Conservation (phyloP, 2,329 filamentous ascomycete species). For the Fusarium algeriense region DNA sequence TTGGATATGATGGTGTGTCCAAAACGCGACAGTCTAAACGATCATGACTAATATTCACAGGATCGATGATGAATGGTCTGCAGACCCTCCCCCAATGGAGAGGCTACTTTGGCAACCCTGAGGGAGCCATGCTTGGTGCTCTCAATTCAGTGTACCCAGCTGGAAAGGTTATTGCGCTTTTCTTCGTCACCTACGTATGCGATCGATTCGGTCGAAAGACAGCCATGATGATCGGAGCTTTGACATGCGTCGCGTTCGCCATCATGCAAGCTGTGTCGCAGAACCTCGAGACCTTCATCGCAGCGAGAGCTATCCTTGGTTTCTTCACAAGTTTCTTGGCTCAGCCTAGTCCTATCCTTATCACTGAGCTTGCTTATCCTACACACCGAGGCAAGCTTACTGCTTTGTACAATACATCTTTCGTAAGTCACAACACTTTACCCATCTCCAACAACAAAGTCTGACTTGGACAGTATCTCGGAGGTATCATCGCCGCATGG, state of each 20-base stretch:
- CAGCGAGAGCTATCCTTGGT: slow-evolving; percentile 50
- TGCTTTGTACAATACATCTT: slow-evolving; percentile 51
- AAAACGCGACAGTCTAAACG: accelerated
- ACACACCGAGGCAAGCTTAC: slow-evolving; percentile 52
- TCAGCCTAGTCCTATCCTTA: slow-evolving; percentile 50
- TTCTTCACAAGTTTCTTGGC: slow-evolving; percentile 49
- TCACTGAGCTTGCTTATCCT: slow-evolving; percentile 53
- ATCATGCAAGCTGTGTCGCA: slow-evolving; percentile 50
- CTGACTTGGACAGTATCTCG: slow-evolving; percentile 39
- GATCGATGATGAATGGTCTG: slow-evolving; percentile 60
- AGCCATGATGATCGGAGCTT: slow-evolving; percentile 52
- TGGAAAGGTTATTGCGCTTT: slow-evolving; percentile 55
- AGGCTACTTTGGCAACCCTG: slow-evolving; percentile 55
- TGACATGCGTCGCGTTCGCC: slow-evolving; percentile 49
- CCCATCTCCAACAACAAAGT: too few species aligned
- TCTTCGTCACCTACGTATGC: slow-evolving; percentile 53
- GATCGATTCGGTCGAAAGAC: slow-evolving; percentile 57
- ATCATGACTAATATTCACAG: slow-evolving; percentile 17
- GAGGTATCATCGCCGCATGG: slow-evolving; percentile 49
- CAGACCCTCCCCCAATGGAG: slow-evolving; percentile 58
- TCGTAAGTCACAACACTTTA: slow-evolving; percentile 26
- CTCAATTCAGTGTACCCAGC: slow-evolving; percentile 55
- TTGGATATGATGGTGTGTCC: slow-evolving; percentile 58
- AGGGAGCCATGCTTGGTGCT: slow-evolving; percentile 53
- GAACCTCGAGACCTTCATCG: slow-evolving; percentile 48